A percentile compares a stretch with the other conserved stretches of the same genome.
phyloP scores from a whole-genome alignment of 2,329 filamentous ascomycete species.

The Alternaria rosae region DNA sequence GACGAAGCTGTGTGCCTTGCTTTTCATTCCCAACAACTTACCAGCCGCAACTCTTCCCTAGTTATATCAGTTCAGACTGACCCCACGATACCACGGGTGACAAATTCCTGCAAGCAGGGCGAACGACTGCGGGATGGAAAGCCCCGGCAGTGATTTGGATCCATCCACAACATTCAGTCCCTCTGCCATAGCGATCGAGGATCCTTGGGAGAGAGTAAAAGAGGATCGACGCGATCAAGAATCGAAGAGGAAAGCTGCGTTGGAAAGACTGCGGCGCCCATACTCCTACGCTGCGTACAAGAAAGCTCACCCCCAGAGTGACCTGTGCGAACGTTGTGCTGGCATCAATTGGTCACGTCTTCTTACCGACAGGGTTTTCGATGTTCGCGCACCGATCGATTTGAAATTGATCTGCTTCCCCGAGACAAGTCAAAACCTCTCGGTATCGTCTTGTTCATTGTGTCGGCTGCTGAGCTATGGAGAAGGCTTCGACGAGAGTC shows the following conservation, averaged over 20 bases:
- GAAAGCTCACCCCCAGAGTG: fast-evolving
- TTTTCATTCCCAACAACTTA: too few species aligned
- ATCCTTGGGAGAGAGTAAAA: too few species aligned
- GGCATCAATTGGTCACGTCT: not conserved
- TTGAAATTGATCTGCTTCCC: fast-evolving
- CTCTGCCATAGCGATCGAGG: too few species aligned
- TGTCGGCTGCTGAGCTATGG: not conserved
- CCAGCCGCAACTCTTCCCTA: not conserved
- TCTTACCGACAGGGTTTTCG: fast-evolving
- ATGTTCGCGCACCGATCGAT: too few species aligned
- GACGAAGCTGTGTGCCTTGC: too few species aligned
- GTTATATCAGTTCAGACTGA: not conserved
- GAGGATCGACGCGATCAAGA: too few species aligned
- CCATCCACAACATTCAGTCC: too few species aligned
- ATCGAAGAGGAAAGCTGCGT: fast-evolving
- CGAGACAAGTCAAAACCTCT: not conserved
- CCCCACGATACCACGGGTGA: not conserved
- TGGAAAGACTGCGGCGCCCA: not conserved
- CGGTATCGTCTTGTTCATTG: not conserved
- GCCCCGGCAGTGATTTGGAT: too few species aligned
- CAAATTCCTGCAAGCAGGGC: not conserved
- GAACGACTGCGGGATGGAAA: too few species aligned
- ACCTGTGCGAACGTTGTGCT: not conserved
- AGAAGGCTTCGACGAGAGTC: not conserved
- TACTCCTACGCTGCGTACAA: not conserved